Conservation (phyloP, 2,329 filamentous ascomycete genomes). For the Chaetomium olivaceum region DNA sequence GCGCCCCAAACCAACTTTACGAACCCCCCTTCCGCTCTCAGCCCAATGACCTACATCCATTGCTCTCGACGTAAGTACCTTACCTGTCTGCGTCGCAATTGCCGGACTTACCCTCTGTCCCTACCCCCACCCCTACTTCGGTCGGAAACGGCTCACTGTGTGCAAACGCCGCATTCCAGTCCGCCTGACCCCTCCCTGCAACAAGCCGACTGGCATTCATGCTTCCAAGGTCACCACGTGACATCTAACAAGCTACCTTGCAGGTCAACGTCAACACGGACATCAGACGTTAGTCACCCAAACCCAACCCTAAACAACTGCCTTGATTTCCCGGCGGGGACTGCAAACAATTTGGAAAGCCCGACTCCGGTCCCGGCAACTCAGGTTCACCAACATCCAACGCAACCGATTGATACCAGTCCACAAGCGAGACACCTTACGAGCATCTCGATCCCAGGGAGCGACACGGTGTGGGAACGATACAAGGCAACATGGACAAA, state of each 20-base stretch:
- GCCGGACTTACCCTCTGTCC: background rate
- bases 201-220: background rate
- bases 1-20: background rate
- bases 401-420: background rate
- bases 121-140: background rate
- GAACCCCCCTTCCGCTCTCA: background rate
- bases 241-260: background rate
- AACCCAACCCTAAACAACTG: background rate
- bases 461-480: background rate
- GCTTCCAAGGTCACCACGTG: background rate
- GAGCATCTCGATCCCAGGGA: background rate
- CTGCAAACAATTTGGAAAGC: too few species aligned
- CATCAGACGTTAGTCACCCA: background rate
- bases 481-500: slow-evolving; percentile 8
- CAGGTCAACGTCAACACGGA: background rate
- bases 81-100: background rate
- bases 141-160: background rate
- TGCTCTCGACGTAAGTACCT: background rate
- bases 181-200: background rate
- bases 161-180: background rate
- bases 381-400: background rate
- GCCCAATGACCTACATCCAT: background rate
- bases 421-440: background rate
- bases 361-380: background rate
- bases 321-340: too few species aligned